Evolutionary conservation across 164 flowering plant species (phyloP).

Genomic region (Malania oleifera): DNA sequence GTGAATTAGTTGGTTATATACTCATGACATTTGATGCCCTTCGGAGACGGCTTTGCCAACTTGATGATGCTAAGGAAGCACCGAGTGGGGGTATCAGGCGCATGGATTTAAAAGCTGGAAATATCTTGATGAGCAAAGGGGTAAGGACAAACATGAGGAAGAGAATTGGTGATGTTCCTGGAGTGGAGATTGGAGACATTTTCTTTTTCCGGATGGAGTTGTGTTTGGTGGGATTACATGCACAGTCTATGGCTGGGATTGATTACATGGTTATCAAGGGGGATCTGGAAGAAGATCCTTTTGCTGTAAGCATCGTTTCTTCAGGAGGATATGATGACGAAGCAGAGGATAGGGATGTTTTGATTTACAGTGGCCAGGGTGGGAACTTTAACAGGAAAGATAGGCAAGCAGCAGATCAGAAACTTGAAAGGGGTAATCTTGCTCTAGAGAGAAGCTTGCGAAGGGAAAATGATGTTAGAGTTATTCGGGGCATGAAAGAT

Average conservation of each 20-base stretch:
- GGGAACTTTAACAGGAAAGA: conserved; percentile 24
- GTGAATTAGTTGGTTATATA: conserved; percentile 24
- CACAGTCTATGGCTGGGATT: conserved; percentile 53
- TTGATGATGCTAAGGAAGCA: conserved; percentile 30
- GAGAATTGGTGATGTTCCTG: conserved; percentile 48
- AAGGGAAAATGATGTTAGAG: conserved; percentile 44
- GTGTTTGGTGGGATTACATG: conserved; percentile 54
- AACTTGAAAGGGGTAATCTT: conserved; percentile 61
- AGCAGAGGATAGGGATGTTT: conserved; percentile 34
- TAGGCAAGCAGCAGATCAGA: conserved; percentile 32
- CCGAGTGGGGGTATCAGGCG: conserved; percentile 22
- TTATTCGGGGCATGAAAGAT: conserved; percentile 46
- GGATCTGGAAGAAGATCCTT: conserved; percentile 32
- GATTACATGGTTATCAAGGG: conserved; percentile 35
- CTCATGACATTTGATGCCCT: conserved; percentile 33
- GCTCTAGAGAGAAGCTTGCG: conserved; percentile 48
- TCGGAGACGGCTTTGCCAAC: conserved; percentile 28
- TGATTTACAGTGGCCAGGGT: conserved; percentile 60
- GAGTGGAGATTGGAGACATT: conserved; percentile 56
- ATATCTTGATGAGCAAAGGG: conserved; percentile 31
- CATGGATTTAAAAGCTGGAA: conserved; percentile 37
- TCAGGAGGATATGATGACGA: conserved; percentile 53
- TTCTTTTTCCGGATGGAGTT: conserved; percentile 51
- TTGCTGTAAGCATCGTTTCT: conserved; percentile 56
- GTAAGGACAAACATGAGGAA: conserved; percentile 35